Evolutionary conservation across 106 monocot genomes (phyloP).

Genomic region (Apostasia shenzhenica): DNA sequence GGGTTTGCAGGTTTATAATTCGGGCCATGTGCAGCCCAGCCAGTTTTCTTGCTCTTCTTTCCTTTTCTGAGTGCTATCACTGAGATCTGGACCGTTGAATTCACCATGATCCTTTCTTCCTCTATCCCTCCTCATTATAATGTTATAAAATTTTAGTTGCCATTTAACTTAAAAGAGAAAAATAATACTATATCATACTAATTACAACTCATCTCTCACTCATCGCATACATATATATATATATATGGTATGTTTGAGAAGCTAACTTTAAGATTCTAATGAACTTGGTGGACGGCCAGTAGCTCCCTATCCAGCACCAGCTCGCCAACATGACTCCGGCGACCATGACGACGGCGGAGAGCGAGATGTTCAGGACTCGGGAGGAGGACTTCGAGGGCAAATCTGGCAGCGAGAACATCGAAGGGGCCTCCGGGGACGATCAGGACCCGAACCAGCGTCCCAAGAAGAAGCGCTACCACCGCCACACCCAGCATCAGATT

Average conservation of each 20-base stretch:
- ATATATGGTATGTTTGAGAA: not conserved
- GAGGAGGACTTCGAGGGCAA: slow-evolving; percentile 79
- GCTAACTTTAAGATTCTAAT: slow-evolving; percentile 6
- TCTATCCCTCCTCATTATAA: too few species aligned
- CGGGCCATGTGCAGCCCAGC: too few species aligned
- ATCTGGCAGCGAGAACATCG: slow-evolving; percentile 83
- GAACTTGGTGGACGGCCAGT: slow-evolving; percentile 20
- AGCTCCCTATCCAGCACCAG: slow-evolving; percentile 29
- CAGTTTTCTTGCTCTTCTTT: too few species aligned
- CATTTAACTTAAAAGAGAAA: too few species aligned
- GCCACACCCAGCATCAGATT: slow-evolving; percentile 96
- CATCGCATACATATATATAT: not conserved
- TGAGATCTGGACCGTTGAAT: too few species aligned
- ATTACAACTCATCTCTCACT: not conserved
- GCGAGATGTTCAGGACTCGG: slow-evolving; percentile 17
- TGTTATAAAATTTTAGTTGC: too few species aligned
- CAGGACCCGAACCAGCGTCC: slow-evolving; percentile 60
- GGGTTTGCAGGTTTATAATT: too few species aligned
- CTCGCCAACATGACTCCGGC: slow-evolving; percentile 26
- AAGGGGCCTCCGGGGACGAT: slow-evolving; percentile 73
- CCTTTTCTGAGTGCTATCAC: too few species aligned
- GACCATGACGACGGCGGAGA: slow-evolving; percentile 9
- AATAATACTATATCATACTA: too few species aligned
- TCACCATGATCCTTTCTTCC: too few species aligned
- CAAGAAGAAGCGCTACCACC: slow-evolving; percentile 85